These are phyloP conservation scores for Phanerochaete carnosa DNA, from an alignment of 768 basidiomycete species.

Conservation along the genomic window DNA sequence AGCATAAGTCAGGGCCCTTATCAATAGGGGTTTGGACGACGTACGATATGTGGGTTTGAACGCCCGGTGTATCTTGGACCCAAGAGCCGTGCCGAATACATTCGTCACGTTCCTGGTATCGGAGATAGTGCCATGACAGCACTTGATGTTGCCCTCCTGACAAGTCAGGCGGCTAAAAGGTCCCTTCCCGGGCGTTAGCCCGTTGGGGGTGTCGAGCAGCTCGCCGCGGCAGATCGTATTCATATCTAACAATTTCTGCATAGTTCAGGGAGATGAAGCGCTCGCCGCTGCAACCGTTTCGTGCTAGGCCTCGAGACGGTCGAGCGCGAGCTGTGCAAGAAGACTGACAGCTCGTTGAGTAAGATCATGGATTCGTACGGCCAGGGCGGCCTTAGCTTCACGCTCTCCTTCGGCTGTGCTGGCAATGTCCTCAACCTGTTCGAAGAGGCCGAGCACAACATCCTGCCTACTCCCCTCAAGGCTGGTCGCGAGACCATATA, in stretches of 20 bases:
- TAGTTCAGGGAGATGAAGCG: constrained; percentile 17
- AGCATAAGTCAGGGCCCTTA: too few species aligned
- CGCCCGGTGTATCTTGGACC: too few species aligned
- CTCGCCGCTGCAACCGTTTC: constrained; percentile 17
- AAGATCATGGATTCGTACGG: constrained; percentile 21
- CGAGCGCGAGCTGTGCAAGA: constrained; percentile 15
- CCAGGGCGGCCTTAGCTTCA: constrained; percentile 19
- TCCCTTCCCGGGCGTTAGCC: too few species aligned
- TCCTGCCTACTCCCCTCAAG: background rate
- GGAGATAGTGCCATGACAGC: too few species aligned
- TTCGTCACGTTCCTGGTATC: too few species aligned
- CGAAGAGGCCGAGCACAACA: constrained; percentile 7
- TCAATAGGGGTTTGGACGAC: too few species aligned
- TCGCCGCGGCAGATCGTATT: background rate
- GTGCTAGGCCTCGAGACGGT: constrained; percentile 15
- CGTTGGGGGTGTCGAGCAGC: constrained; percentile 10
- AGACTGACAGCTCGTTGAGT: constrained; percentile 12
- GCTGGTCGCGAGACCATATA: background rate
- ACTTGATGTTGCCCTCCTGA: too few species aligned
- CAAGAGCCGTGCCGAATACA: too few species aligned
- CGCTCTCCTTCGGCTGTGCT: constrained; percentile 22
- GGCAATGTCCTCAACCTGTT: constrained; percentile 17
- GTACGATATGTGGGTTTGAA: too few species aligned
- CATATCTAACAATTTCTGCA: background rate
- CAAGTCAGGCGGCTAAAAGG: too few species aligned